phyloP scores from a whole-genome alignment of 495 filamentous ascomycete species.

The Pseudevernia furfuracea region DNA sequence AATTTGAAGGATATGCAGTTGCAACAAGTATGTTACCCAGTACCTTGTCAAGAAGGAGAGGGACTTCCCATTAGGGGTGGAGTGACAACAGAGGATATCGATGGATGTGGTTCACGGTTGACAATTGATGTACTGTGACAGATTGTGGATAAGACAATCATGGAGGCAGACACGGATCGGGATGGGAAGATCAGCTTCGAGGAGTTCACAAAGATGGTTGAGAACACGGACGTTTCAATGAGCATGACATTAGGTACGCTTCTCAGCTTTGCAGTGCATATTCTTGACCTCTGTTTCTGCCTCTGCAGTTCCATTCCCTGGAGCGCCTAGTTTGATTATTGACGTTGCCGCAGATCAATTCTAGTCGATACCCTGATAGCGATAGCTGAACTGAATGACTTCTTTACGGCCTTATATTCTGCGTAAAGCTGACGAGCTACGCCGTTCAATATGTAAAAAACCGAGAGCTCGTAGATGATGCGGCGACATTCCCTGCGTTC shows the following conservation, averaged over 20 bases:
- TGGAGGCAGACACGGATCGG: constrained; percentile 93
- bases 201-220: constrained; percentile 98
- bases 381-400: background rate
- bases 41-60: background rate
- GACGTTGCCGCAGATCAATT: constrained; percentile 8
- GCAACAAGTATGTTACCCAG: constrained; percentile 55
- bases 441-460: background rate
- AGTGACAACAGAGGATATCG: background rate
- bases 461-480: background rate
- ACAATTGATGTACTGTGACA: constrained; percentile 17
- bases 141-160: constrained; percentile 97
- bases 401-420: background rate
- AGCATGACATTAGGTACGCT: constrained; percentile 90
- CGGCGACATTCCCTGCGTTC: background rate
- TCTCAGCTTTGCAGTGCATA: background rate
- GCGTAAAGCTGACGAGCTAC: background rate
- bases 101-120: background rate
- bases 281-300: background rate
- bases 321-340: background rate
- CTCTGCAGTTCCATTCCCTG: background rate
- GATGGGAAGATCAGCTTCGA: constrained; percentile 99
- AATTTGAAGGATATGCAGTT: constrained; percentile 98
- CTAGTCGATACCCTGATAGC: constrained; percentile 10
- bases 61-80: background rate
- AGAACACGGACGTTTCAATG: constrained; percentile 94